Base-by-base conservation (phyloP, 257 asterid genomes). In the Solanum chilense region DNA sequence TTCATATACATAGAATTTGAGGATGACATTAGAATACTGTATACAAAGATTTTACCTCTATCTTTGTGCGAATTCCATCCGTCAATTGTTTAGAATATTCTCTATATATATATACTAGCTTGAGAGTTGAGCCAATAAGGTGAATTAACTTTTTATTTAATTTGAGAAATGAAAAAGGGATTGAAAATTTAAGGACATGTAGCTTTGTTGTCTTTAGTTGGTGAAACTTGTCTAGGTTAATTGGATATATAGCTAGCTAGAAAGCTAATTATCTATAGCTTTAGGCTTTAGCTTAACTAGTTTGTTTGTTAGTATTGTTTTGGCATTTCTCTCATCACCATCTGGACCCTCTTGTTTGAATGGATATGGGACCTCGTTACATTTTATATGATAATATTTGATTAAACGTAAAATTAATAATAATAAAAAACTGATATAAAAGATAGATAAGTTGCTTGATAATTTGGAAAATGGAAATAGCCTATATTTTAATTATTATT, bases 331-430 rank as follows among this genome's bases (percentile, higher is more conserved):
- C 15, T 49, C 21, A 15, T 15, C 60, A 49, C 60, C 60, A 15
- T 49, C 9, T 15, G 60, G 58, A 47, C 20, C 58, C 58, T 14
- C 20, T 47, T 14, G 58, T 14, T 49, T 49, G 21, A 49, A 49
- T 49, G 58, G 58, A 49, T 49, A 14, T 49, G 58, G 58, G 21
- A 49, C 21, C 58, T 49, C 21, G 8, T 49, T 49, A 49, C 0
- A 49, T 49, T 14, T 49, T 49, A 49, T 49, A 5, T 2, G 21
- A 15, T 1, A 49, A 3, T 49, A 49, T 49, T 14, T 49, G 21
- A 49, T 49, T 15, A 5, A 49, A 49, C 1, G 0, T 0, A 49
- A 15, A 15, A 49, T 15, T 0, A 15, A 14, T 47, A 5, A 49
- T 14, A 49, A 49, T 3, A 5, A 15, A 47, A 49, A 15, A 5